Evolutionary conservation across 2,329 filamentous ascomycete species (phyloP).

Genomic region (Monosporascus sp.): DNA sequence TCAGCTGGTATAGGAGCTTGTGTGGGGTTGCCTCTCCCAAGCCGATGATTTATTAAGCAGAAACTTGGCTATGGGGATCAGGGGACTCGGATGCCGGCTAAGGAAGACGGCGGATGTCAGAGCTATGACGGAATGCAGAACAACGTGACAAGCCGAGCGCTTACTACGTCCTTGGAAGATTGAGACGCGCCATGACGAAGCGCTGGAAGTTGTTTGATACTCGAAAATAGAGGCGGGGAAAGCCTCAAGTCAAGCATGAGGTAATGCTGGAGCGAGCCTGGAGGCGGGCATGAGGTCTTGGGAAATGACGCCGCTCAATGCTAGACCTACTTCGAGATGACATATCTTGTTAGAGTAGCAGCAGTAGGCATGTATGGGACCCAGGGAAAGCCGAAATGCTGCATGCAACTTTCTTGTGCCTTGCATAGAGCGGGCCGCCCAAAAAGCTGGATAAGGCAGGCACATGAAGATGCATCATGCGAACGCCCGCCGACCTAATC

Average conservation of each 20-base stretch:
- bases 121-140: background rate
- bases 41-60: constrained; percentile 1
- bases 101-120: constrained; percentile 1
- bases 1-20: constrained; percentile 1
- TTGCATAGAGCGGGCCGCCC: background rate
- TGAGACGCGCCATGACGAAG: background rate
- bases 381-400: background rate
- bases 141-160: background rate
- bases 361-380: background rate
- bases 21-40: constrained; percentile 3
- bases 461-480: background rate
- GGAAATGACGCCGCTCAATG: background rate
- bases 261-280: background rate
- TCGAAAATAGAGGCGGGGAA: too few relatives aligned
- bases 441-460: background rate
- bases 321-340: background rate
- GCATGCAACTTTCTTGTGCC: background rate
- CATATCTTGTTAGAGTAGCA: background rate
- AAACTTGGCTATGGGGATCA: constrained; percentile 21
- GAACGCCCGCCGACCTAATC: background rate
- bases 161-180: background rate
- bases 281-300: background rate
- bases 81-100: constrained; percentile 22
- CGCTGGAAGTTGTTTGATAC: background rate
- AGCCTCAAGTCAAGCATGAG: too few relatives aligned